Percentiles rank a stretch among this genome's conserved stretches.
phyloP scores from a whole-genome alignment of 768 basidiomycete genomes.

The Psilocybe cubensis region DNA sequence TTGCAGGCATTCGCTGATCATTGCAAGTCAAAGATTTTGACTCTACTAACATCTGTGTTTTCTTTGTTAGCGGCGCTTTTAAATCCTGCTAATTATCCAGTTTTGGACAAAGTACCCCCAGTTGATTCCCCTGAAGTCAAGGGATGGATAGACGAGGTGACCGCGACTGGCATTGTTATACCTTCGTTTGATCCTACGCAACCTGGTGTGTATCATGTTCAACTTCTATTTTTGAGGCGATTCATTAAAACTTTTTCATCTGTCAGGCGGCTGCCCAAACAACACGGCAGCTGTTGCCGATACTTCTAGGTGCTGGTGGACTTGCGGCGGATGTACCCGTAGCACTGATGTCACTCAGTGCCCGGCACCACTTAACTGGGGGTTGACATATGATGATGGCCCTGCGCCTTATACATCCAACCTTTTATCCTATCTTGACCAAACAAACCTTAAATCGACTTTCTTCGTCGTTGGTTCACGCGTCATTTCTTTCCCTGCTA shows the following conservation, averaged over 20 bases:
- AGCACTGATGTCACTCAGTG: constrained; percentile 76
- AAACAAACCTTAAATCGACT: constrained; percentile 70
- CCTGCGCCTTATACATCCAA: constrained; percentile 79
- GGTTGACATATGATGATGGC: constrained; percentile 74
- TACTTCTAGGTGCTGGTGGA: constrained; percentile 74
- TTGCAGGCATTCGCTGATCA: constrained; percentile 1
- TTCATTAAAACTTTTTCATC: constrained; percentile 7
- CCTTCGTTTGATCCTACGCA: constrained; percentile 53
- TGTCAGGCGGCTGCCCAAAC: constrained; percentile 58
- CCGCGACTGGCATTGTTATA: constrained; percentile 56
- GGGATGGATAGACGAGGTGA: constrained; percentile 72
- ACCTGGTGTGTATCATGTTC: constrained; percentile 32
- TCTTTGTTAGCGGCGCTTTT: constrained; percentile 42
- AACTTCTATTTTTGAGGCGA: constrained; percentile 5
- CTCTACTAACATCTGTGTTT: constrained; percentile 4
- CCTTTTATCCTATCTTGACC: constrained; percentile 70
- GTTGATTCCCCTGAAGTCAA: constrained; percentile 64
- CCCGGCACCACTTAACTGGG: constrained; percentile 63
- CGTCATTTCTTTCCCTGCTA: constrained; percentile 67
- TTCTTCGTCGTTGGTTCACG: constrained; percentile 91
- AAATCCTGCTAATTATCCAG: constrained; percentile 61
- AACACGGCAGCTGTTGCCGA: constrained; percentile 62
- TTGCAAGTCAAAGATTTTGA: no score
- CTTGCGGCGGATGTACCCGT: constrained; percentile 72
- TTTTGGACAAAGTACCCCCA: constrained; percentile 64